Evolutionary conservation across 1,139 yeast species (phyloP), one percentile per base, ranked within the genome.

Genomic region (Sugiyamaella sp.): DNA sequence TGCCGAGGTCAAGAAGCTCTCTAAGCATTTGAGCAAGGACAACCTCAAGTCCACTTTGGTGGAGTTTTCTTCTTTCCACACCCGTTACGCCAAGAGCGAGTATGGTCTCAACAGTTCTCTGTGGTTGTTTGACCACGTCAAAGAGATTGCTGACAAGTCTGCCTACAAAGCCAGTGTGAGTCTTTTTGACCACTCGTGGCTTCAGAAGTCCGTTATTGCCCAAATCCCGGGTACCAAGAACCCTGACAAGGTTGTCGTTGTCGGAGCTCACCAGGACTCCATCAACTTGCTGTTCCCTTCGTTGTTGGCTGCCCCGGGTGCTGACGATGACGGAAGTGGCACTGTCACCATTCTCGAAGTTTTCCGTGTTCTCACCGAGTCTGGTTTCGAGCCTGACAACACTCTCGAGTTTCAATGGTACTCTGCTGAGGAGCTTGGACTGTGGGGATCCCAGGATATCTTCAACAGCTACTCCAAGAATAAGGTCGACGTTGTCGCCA

Each of bases 271-370:
- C 71, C 89, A 86, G 66, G 99, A 91, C 68, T 86, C 96, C 1
- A 79, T 84, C 58, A 90, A 89, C 67, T 74, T 89, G 57, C 62
- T 88, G 49, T 77, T 88, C 56, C 96, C 96, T n/a, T 76, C 75
- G 48, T 58, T 84, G 19, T 40, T 48, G 38, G 78, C 81, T 45
- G 90, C 97, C 0, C 98, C 98, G 1, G 99, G 98, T 4, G 97
- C 97, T 2, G 98, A 91, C 69, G 99, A 91, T 65, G 89, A 91
- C 68, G 96, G 96, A 1, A 83, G 93, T 2, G 98, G 98, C 6
- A 85, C 91, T 2, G 84, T 86, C 5, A 86, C 96, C 2, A 79
- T 80, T 42, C 72, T 89, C 54, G 96, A 90, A 68, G 83, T 90
- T 0, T 78, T 90, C 63, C 79, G 95, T 57, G 70, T 87, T 9